Evolutionary conservation across 2,329 filamentous ascomycete genomes (phyloP), one percentile per base, ranked within the genome.

Genomic region (Trichoderma brevicompactum): DNA sequence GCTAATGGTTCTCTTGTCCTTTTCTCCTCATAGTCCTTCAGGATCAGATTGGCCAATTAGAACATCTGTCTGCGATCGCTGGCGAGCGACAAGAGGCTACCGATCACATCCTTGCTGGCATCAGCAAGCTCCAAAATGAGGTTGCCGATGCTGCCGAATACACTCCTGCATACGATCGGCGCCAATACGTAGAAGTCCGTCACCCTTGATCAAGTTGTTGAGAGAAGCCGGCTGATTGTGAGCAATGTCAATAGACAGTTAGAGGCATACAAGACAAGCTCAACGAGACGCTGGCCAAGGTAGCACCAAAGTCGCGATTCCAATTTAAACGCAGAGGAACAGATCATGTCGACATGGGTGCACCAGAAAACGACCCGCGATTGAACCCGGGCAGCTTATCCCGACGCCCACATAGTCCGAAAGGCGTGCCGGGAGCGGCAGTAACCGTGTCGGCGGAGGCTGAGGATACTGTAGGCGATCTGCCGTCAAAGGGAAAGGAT

Each of bases 81-180:
- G 90, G 90, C 67, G 92, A 95, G 77, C 89, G 92, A 49, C 87
- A 90, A 68, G 89, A 94, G 75, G 92, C 92, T 59, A 87, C 91
- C 53, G 93, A 97, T 70, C 86, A 91, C 72, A 90, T 93, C 70
- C 83, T 96, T 13, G 88, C 90, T 15, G 87, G 87, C 68, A 95
- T 98, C 72, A 89, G 91, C 36, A 86, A 87, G 65, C 83, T 98
- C 15, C 93, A 92, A 1, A 90, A 90, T 69, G 89, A 95, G 71
- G 91, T 97, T 44, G 89, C 92, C 70, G 93, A 97, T 78, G 91
- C 92, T 0, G 87, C 90, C 1, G 88, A 89, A 64, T 92, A 89
- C 70, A 87, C 97, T 15, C 93, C 95, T 2, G 88, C 92, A 7
- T 96, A 97, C 74, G 95, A 98, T 73, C 92, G 95, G 76, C 87